phyloP scores from a whole-genome alignment of 176 grass and related monocot species.

The Poa annua region DNA sequence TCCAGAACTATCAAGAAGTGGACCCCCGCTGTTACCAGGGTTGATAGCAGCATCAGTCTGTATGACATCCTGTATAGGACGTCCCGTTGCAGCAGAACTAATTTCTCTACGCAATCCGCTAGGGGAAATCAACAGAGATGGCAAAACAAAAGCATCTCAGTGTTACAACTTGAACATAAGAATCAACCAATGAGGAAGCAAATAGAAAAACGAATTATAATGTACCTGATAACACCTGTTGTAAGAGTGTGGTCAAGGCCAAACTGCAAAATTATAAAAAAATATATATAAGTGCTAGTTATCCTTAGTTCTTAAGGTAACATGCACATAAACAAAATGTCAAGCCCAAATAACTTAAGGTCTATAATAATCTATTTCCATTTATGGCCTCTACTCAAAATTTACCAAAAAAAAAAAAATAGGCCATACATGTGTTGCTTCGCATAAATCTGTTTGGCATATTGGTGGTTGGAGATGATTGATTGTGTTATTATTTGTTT shows the following conservation, averaged over 20 bases:
- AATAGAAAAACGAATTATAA: conserved; percentile 35
- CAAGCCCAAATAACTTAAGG: background rate
- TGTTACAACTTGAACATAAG: background rate
- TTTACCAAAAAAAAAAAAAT: background rate
- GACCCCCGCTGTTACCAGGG: conserved; percentile 95
- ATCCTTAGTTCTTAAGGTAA: background rate
- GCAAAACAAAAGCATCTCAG: conserved; percentile 24
- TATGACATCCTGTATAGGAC: conserved; percentile 99
- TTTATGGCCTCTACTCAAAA: background rate
- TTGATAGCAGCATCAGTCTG: conserved; percentile 99
- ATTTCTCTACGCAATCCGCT: conserved; percentile 98
- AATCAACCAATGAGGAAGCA: conserved; percentile 36
- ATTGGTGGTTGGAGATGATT: background rate
- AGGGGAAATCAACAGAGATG: background rate
- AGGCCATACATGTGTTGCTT: background rate
- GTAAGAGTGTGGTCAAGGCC: conserved; percentile 99
- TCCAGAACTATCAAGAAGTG: conserved; percentile 94
- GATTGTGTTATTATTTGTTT: background rate
- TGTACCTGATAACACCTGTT: conserved; percentile 96
- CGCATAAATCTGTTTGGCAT: background rate
- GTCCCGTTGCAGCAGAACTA: conserved; percentile 96
- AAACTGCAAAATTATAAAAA: conserved; percentile 81
- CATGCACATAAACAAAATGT: background rate
- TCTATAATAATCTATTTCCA: background rate
- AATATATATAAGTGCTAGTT: conserved; percentile 12